Conservation (phyloP, 345 rosid species). For the Brassica rapa region DNA sequence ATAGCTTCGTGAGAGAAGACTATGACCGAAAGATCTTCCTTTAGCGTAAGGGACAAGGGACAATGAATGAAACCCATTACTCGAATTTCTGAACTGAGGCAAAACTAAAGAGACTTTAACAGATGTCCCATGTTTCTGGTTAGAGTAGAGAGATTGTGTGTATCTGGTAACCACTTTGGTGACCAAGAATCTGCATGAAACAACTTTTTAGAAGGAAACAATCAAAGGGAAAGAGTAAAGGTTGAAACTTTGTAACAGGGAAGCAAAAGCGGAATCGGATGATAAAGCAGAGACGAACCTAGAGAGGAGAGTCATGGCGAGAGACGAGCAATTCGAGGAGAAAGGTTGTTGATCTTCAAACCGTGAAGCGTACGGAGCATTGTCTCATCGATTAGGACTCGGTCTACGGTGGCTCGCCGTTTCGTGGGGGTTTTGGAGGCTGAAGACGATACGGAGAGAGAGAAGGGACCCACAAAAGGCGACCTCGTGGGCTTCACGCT, state of each 20-base stretch:
- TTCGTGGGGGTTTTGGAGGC: constrained; percentile 14
- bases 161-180: constrained; percentile 48
- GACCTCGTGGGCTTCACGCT: constrained; percentile 37
- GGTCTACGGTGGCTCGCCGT: constrained; percentile 12
- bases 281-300: constrained; percentile 34
- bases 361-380: constrained; percentile 23
- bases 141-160: constrained; percentile 34
- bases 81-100: constrained; percentile 41
- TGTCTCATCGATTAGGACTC: constrained; percentile 9
- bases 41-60: constrained; percentile 33
- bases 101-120: constrained; percentile 47
- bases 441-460: background rate
- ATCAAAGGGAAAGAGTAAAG: constrained; percentile 11
- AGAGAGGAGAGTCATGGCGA: constrained; percentile 36
- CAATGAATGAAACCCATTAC: constrained; percentile 37
- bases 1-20: constrained; percentile 43
- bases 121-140: constrained; percentile 33
- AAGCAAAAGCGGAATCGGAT: background rate
- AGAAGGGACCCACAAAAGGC: constrained; percentile 7
- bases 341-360: background rate
- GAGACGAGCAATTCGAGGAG: background rate
- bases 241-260: background rate
- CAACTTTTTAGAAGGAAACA: background rate
- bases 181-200: constrained; percentile 58
- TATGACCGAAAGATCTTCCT: constrained; percentile 33